A percentile compares a stretch with the other conserved stretches of the same genome.
These are phyloP conservation scores for Euclidium syriacum DNA, from an alignment of 345 rosid genomes.

Conservation along the genomic window DNA sequence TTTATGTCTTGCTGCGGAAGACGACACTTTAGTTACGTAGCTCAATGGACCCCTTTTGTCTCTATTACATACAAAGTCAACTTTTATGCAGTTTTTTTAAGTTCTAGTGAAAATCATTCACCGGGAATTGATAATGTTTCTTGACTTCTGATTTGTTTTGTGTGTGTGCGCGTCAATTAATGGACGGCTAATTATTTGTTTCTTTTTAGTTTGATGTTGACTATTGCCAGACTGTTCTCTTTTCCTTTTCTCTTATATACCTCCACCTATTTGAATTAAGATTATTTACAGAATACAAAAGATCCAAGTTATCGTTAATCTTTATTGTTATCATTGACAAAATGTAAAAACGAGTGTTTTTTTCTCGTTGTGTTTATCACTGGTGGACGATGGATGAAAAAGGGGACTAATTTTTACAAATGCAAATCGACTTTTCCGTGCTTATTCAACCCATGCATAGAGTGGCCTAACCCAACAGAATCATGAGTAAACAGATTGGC, in stretches of 20 bases:
- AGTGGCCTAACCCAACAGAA: constrained; percentile 9
- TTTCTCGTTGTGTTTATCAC: neutral
- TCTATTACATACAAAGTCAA: constrained; percentile 22
- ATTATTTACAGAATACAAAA: neutral
- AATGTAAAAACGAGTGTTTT: neutral
- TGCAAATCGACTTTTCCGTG: constrained; percentile 1
- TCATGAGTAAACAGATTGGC: neutral
- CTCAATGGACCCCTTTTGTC: constrained; percentile 19
- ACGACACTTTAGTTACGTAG: constrained; percentile 14
- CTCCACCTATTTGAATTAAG: neutral
- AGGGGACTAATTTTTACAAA: neutral
- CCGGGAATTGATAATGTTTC: constrained; percentile 6
- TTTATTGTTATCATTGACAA: neutral
- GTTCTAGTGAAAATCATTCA: constrained; percentile 6
- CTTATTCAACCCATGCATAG: neutral
- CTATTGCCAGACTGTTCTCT: neutral
- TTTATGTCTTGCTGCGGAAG: constrained; percentile 7
- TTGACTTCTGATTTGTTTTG: neutral
- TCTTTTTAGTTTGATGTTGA: constrained; percentile 10
- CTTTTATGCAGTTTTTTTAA: constrained; percentile 8
- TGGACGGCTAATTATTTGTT: constrained; percentile 13
- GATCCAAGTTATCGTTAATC: neutral
- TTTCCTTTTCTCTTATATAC: neutral
- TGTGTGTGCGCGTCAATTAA: constrained; percentile 22
- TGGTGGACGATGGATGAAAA: neutral